Base-by-base conservation (phyloP, 768 basidiomycete species). In the Boletus huronensis region DNA sequence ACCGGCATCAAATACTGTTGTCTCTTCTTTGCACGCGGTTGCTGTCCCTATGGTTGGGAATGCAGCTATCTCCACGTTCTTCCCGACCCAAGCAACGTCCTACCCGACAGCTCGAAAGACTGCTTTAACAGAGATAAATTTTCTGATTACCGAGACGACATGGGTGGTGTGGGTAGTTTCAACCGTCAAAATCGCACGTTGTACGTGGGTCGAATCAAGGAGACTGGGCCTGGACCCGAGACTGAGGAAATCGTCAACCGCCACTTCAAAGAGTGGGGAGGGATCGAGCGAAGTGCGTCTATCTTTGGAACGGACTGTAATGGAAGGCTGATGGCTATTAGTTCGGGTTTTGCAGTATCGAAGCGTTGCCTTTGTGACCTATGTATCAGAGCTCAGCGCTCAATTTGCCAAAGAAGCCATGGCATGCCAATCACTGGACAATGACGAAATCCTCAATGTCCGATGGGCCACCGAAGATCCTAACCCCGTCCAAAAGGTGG, bases 391-490 rank as follows among this genome's bases (percentile, higher is more conserved):
- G 68, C 67, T 88, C 46, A 75, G 85, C 62, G 97, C 92, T 4
- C 91, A 94, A 65, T 99, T 99, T 68, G 97, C 97, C 17, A 97
- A 97, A 69, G 97, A 99, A 70, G 84, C 96, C 1, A 99, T 99
- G 97, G 93, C 96, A 16, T 95, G 95, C 71, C 97, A 99, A 72
- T 94, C 91, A 17, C 79, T 98, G 59, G 97, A 98, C 68, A 90
- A 93, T 63, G 95, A 97, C 68, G 97, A 99, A 66, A 94, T 98
- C 57, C 80, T 98, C 56, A 99, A 99, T 71, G 94, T 98, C 49
- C 87, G 96, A 45, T 99, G 97, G 97, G 97, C 97, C 34, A 98
- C 96, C 0, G 96, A 97, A 67, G 97, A 99, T 69, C 97, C 97
- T 1, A 99, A 99, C 69, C 97, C 96, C 1, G 84, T 83, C 0